Base-by-base conservation (phyloP, 2,329 filamentous ascomycete genomes). In the Colletotrichum sp. region DNA sequence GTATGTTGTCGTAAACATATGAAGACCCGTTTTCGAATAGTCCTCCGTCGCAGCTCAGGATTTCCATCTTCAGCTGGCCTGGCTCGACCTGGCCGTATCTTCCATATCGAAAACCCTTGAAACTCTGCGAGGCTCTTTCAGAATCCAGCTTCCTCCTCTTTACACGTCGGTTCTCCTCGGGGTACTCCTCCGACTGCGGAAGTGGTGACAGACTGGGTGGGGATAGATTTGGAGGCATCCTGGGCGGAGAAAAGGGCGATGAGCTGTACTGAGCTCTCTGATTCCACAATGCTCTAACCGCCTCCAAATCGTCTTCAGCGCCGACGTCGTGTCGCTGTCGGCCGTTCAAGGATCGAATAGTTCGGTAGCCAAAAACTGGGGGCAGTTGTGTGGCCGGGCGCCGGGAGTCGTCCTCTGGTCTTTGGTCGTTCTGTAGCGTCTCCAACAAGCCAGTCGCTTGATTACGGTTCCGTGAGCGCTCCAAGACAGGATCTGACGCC, bases 41-140 rank as follows among this genome's bases (percentile, higher is more conserved):
- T 59, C 96, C 96, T 55, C 95, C 96, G 83, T 98, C 96, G 82
- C 96, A 98, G 87, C 94, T 97, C 65, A 95, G 90, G 77, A 98
- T 93, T 82, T 98, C 95, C 95, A 98, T 95, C 77, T 90, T 93
- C 80, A 98, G 87, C 78, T 91, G 90, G 5, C 96, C 96, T 0
- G 95, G 91, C 76, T 97, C 94, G 18, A 98, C 94, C 84, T 98
- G 96, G 21, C 96, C 96, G 83, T 94, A 95, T 80, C 93, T 93
- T 26, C 96, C 96, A 83, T 98, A 99, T 77, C 91, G 93, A 82
- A 96, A 95, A 3, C 89, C 91, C 76, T 85, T 87, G 79, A 88
- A 90, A 52, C 83, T 83, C 8, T 88, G 84, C 30, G 88, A 84
- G 16, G 88, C 84, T 63, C 89, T 88, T 77, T 94, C 93, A 2